Evolutionary conservation across 2,329 filamentous ascomycete species (phyloP).

Genomic region (Diplodia corticola): DNA sequence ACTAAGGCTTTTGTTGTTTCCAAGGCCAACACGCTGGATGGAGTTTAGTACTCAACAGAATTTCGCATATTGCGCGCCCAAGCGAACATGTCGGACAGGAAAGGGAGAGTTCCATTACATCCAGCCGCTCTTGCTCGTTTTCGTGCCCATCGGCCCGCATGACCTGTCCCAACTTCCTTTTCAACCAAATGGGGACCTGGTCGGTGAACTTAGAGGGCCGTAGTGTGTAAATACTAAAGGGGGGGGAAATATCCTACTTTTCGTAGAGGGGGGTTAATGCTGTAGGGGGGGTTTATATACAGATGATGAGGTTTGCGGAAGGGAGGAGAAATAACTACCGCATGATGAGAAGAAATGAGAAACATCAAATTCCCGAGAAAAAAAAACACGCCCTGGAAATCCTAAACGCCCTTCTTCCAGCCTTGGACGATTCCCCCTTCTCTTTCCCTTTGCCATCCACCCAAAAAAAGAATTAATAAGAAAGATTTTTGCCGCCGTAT

Average conservation of each 20-base stretch:
- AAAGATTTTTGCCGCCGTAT: not conserved
- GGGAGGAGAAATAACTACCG: not conserved
- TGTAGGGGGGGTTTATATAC: not conserved
- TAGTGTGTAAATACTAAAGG: not conserved
- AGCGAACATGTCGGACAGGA: not conserved
- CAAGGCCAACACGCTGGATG: too few relatives aligned
- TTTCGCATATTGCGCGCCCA: too few relatives aligned
- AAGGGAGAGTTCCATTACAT: not conserved
- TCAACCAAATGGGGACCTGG: not conserved
- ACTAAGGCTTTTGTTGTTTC: too few relatives aligned
- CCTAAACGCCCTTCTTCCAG: not conserved
- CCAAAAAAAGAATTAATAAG: not conserved
- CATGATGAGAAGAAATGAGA: not conserved
- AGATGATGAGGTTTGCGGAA: not conserved
- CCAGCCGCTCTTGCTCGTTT: not conserved
- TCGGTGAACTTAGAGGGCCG: not conserved
- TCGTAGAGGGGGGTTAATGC: not conserved
- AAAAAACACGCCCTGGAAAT: not conserved
- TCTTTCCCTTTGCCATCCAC: not conserved
- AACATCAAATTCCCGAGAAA: not conserved
- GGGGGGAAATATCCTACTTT: not conserved
- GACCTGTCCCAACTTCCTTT: not conserved
- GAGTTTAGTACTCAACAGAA: too few relatives aligned
- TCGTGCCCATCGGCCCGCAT: not conserved
- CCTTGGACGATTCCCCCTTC: not conserved